Base-by-base conservation (phyloP, 2,329 filamentous ascomycete genomes). In the Talaromyces sp. region DNA sequence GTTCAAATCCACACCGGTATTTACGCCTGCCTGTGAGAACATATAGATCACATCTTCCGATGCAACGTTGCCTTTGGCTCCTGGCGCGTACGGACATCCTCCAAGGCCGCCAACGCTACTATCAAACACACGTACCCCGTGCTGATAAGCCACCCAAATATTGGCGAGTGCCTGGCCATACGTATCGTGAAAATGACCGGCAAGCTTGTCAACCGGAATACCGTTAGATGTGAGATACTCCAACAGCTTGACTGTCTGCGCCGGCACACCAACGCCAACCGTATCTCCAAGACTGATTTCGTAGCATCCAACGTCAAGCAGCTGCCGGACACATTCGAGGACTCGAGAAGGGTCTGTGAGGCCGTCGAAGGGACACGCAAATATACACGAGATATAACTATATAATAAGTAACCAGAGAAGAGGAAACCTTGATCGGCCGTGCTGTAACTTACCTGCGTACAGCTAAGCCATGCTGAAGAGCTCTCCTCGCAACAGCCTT, bases 251-350 rank as follows among this genome's bases (percentile, higher is more conserved):
- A 64, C 67, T 1, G 74, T 72, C 24, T 72, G 66, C 11, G 60
- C 65, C 48, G 70, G 69, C 55, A 90, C 95, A 35, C 92, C 92
- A 84, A 95, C 92, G n/a, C 92, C 92, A 0, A 92, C 92, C 0
- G 92, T 97, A 69, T 96, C 92, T 7, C 91, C 92, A 0, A 96
- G 83, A 1, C 89, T 90, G 66, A 97, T 92, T 79, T 96, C 91
- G 70, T 96, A 90, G 21, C 91, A 92, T 19, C 92, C 92, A 80
- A 93, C 90, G 69, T 92, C 89, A 1, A 96, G 80, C 53, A 96
- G 77, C 68, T 80, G 86, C 62, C 79, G 78, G 69, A 61, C 83
- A 63, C 59, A 80, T 69, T 29, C 79, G 72, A 85, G 79, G 11
- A 77, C 77, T 54, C 80, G 77, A 0, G 79, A 74, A 48, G 79